Evolutionary conservation across 768 basidiomycete species (phyloP).

Genomic region (Astraeus odoratus): DNA sequence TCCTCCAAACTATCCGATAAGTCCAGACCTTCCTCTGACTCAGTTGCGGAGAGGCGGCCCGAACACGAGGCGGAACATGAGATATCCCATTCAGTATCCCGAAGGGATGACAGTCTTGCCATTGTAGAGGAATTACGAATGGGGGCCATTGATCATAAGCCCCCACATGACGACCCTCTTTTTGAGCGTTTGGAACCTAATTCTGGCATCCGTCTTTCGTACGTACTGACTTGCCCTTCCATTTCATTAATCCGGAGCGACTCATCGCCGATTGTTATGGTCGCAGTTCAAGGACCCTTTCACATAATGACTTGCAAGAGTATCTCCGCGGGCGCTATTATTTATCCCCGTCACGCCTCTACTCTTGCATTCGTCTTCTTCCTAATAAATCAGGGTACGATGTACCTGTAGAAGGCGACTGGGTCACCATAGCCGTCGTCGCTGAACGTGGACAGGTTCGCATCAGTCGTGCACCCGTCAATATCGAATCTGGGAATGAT

Average conservation of each 20-base stretch:
- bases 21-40: constrained; percentile 5
- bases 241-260: constrained; percentile 2
- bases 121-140: constrained; percentile 70
- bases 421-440: constrained; percentile 93
- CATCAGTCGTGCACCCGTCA: constrained; percentile 61
- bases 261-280: neutral
- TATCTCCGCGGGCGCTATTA: constrained; percentile 81
- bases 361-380: constrained; percentile 73
- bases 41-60: constrained; percentile 5
- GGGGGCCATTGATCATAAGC: constrained; percentile 71
- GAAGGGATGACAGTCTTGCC: constrained; percentile 55
- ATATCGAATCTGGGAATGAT: constrained; percentile 38
- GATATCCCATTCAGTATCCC: constrained; percentile 8
- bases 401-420: constrained; percentile 87
- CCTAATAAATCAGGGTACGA: constrained; percentile 83
- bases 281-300: constrained; percentile 59
- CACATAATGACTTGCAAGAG: constrained; percentile 74
- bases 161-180: constrained; percentile 63
- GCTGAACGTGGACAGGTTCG: constrained; percentile 83
- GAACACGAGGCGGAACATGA: constrained; percentile 1
- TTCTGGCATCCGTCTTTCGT: constrained; percentile 82
- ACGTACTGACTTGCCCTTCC: constrained; percentile 24
- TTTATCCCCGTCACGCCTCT: constrained; percentile 82
- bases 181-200: constrained; percentile 86
- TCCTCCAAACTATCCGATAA: constrained; percentile 20